Conservation (phyloP, 352 stramenopile genomes). For the Phytopythium montanum region DNA sequence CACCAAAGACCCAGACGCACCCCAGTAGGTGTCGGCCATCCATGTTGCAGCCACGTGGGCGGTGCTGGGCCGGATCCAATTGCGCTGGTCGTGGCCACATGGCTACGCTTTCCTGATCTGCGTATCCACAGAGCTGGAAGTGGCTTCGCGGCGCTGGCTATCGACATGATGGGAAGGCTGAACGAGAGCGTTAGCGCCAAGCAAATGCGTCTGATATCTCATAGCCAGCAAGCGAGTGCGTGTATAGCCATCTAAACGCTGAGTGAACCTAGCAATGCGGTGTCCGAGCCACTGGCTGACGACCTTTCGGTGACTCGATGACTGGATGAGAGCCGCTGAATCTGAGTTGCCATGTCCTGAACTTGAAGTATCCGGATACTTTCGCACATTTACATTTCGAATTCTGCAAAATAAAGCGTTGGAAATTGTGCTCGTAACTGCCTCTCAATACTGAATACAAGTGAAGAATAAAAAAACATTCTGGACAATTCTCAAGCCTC, state of each 20-base stretch:
- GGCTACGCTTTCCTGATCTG: neutral
- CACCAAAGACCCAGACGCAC: too few relatives aligned
- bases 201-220: neutral
- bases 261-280: neutral
- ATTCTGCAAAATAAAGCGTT: too few relatives aligned
- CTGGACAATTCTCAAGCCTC: too few relatives aligned
- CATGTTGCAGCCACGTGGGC: neutral
- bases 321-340: neutral
- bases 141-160: neutral
- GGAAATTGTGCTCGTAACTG: too few relatives aligned
- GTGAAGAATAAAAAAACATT: too few relatives aligned
- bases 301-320: neutral
- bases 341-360: neutral
- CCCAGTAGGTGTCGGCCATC: too few relatives aligned
- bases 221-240: neutral
- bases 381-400: too few relatives aligned
- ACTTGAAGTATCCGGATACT: too few relatives aligned
- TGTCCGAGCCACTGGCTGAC: neutral
- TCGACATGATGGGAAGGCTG: neutral
- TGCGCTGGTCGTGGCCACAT: conserved; percentile 1
- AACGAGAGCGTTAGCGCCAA: neutral
- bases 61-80: neutral
- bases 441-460: too few relatives aligned
- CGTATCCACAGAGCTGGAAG: too few relatives aligned
- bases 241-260: too few relatives aligned